Evolutionary conservation across 176 grass and related monocot genomes (phyloP), one percentile per base, ranked within the genome.

Genomic region (Aegilops tauschii): DNA sequence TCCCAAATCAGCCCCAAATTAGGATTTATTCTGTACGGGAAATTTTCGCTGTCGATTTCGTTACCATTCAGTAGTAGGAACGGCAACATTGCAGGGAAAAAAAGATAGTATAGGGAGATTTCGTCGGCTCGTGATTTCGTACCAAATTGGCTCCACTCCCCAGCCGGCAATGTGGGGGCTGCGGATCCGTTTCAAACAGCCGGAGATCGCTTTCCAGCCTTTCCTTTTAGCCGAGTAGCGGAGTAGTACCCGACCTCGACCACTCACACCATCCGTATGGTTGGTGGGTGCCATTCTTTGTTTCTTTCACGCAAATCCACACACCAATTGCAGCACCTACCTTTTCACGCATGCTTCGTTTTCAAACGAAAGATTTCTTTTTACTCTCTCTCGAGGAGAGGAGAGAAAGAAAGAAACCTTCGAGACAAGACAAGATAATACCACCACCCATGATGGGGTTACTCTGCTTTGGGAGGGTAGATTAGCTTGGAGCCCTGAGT

Each of bases 301-400:
- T 47, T 83, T 42, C 36, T 77, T 90, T 74, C 74, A 88, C 89
- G 69, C 85, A 81, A 85, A 85, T 85, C 89, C 69, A 76, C 78
- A 69, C 77, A 84, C 77, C 65, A 79, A 83, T 81, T 77, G 70
- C 81, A 58, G 52, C 76, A 69, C 68, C 45, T 3, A 82, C 52
- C 82, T 91, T 91, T 91, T 85, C 78, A 56, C 85, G 85, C 85
- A 70, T 80, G 89, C 66, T 67, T 80, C 81, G 39, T 84, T 84
- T 84, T 63, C 68, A 54, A 16, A 76, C 68, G 21, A 8, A 75
- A 64, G 52, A 58, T 58, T 20, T 58, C 52, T 58, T 39, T 58
- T 71, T 13, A 9, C 6, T 17, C 17, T 68, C 44, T 30, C 6
- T 77, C 20, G 13, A 52, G 13, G 32, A 76, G 23, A 58, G 17